Evolutionary conservation across 208 protist genomes (phyloP), one percentile per base, ranked within the genome.

Genomic region (Acanthamoeba quina): DNA sequence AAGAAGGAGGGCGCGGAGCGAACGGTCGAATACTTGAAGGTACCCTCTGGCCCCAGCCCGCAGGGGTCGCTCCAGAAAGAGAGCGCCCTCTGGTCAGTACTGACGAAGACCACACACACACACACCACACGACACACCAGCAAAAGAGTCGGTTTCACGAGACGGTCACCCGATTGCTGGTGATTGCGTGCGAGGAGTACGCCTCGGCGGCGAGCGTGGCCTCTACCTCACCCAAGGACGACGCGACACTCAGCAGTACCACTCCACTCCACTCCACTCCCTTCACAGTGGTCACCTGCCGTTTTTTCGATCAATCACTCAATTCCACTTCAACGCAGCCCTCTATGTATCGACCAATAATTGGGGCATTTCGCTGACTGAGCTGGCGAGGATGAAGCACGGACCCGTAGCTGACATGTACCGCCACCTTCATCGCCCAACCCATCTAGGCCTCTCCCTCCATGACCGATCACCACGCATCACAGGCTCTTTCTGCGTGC

Each of bases 161-260:
- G 41, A 49, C 5, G 54, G 60, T 91, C n/a, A 91, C 85, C 3
- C 64, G 37, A 19, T 37, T 93, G 49, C 54, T 93, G 29, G n/a
- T 82, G 19, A 93, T 93, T 13, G 89, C 89, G 24, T 64, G 64
- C 49, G 89, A 93, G 41, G 89, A 93, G 52, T 93, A 93, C 13
- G 89, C 89, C 29, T 93, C 89, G 34, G 9, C 89, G 9, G 34
- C 82, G 1, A 82, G 66, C 44, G 47, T 62, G 10, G 56, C 56
- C 29, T 90, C 54, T 2, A 26, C 15, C 11, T 3, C 26, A 17
- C 37, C 52, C 13, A 56, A 41, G 24, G 52, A 19, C 37, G 85
- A 91, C 15, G 34, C 5, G 9, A 76, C 29, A 9, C 41, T 44
- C 29, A 21, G 29, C 64, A 49, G 60, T 68, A 74, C 60, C 41